phyloP scores from a whole-genome alignment of 1,139 yeast species.

The Debaryomyces nepalensis region DNA sequence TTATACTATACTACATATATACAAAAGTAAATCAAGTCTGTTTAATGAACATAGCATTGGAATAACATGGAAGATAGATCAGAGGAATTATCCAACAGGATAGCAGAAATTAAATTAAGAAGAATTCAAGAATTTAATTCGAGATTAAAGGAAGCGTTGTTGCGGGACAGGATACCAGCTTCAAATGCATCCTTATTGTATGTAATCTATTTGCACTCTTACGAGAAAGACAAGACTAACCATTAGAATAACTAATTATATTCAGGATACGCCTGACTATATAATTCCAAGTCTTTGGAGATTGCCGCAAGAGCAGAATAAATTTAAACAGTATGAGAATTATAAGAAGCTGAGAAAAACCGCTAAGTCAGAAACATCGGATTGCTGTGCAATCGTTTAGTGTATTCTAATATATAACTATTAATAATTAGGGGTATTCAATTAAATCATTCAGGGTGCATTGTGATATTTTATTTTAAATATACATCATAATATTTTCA shows the following conservation, averaged over 20 bases:
- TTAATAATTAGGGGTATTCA: not conserved
- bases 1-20: no score
- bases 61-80: slow-evolving; percentile 11
- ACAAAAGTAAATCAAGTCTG: not conserved
- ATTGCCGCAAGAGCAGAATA: slow-evolving; percentile 51
- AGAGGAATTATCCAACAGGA: slow-evolving; percentile 33
- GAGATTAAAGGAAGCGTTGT: slow-evolving; percentile 56
- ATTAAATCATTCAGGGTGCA: not conserved
- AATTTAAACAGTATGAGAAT: slow-evolving; percentile 40
- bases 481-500: slow-evolving; percentile 15
- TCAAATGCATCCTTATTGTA: slow-evolving; percentile 62
- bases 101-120: slow-evolving; percentile 57
- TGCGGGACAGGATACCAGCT: slow-evolving; percentile 66
- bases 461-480: not conserved
- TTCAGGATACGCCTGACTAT: slow-evolving; percentile 55
- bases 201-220: slow-evolving; percentile 18
- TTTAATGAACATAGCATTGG: not conserved
- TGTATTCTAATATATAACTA: slow-evolving; percentile 2
- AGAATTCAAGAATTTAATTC: slow-evolving; percentile 65
- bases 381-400: slow-evolving; percentile 53
- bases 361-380: slow-evolving; percentile 21
- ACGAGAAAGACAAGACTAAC: slow-evolving; percentile 18
- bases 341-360: slow-evolving; percentile 21
- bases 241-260: slow-evolving; percentile 44
- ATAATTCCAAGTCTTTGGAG: slow-evolving; percentile 57